Evolutionary conservation across 2,329 filamentous ascomycete species (phyloP).

Genomic region (Pseudonectria foliicola): DNA sequence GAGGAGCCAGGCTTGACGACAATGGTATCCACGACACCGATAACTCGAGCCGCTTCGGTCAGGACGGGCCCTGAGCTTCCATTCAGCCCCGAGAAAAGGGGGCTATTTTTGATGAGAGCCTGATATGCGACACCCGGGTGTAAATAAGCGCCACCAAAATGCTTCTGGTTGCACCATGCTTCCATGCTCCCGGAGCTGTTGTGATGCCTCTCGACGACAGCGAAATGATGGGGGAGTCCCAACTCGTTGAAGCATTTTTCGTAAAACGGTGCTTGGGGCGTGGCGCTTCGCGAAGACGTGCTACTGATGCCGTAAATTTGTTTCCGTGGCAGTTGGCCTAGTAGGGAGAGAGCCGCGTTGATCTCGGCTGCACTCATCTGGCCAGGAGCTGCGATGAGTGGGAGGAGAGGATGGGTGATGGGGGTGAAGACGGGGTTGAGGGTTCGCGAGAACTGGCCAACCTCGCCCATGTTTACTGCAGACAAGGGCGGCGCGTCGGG

Average conservation of each 20-base stretch:
- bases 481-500: slow-evolving; percentile 67
- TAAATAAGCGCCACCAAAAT: slow-evolving; percentile 77
- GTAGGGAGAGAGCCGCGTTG: slow-evolving; percentile 68
- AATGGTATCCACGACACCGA: slow-evolving; percentile 77
- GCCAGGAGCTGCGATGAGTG: slow-evolving; percentile 77
- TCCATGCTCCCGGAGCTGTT: slow-evolving; percentile 61
- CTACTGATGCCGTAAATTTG: slow-evolving; percentile 76
- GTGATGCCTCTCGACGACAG: slow-evolving; percentile 63
- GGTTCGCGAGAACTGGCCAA: slow-evolving; percentile 77
- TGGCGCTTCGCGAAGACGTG: slow-evolving; percentile 53
- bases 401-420: slow-evolving; percentile 77
- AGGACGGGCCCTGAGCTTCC: slow-evolving; percentile 48
- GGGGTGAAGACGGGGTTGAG: slow-evolving; percentile 83
- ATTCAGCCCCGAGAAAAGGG: slow-evolving; percentile 44
- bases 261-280: slow-evolving; percentile 75
- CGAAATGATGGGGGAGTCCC: slow-evolving; percentile 77
- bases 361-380: slow-evolving; percentile 83
- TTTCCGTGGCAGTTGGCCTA: slow-evolving; percentile 73
- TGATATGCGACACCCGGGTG: slow-evolving; percentile 61
- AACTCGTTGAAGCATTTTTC: slow-evolving; percentile 78
- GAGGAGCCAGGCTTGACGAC: slow-evolving; percentile 48
- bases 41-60: slow-evolving; percentile 69
- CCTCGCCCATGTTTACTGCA: slow-evolving; percentile 79
- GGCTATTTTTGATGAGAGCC: slow-evolving; percentile 50
- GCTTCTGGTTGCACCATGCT: slow-evolving; percentile 61